These are phyloP conservation scores for Podaxis carcinomalis DNA, from an alignment of 768 basidiomycete genomes.

Conservation along the genomic window DNA sequence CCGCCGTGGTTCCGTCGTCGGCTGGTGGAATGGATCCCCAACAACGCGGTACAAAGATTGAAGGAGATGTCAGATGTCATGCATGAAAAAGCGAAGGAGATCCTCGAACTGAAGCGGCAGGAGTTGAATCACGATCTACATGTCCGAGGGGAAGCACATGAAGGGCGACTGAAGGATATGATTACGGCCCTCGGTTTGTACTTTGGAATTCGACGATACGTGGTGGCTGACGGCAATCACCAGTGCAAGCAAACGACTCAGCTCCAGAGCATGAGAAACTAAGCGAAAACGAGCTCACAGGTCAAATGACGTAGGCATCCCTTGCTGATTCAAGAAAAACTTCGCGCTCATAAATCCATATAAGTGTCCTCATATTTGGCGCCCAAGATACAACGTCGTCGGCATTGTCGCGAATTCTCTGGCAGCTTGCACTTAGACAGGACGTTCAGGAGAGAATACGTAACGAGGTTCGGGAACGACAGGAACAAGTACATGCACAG, in stretches of 20 bases:
- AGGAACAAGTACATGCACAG: constrained; percentile 10
- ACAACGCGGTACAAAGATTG: constrained; percentile 34
- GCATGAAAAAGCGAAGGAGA: constrained; percentile 35
- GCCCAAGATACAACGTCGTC: constrained; percentile 48
- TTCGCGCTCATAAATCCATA: not conserved
- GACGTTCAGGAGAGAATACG: constrained; percentile 36
- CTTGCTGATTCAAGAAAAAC: not conserved
- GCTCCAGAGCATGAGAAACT: constrained; percentile 31
- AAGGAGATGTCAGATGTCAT: constrained; percentile 46
- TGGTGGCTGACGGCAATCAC: not conserved
- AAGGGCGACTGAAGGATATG: constrained; percentile 37
- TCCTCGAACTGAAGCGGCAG: constrained; percentile 34
- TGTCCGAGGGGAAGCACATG: constrained; percentile 17
- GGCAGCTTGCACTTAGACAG: constrained; percentile 30
- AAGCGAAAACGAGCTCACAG: constrained; percentile 39
- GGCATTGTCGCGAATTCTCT: constrained; percentile 37
- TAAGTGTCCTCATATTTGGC: constrained; percentile 44
- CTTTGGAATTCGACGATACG: not conserved
- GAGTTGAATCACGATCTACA: constrained; percentile 17
- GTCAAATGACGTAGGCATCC: constrained; percentile 43
- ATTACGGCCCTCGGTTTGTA: constrained; percentile 44
- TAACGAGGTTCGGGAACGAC: constrained; percentile 29
- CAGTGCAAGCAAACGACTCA: constrained; percentile 35
- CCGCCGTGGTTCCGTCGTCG: constrained; percentile 37
- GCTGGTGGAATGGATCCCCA: constrained; percentile 37